Percentiles rank a stretch among this genome's conserved stretches.
phyloP scores from a whole-genome alignment of 2,329 filamentous ascomycete genomes.

The Bipolaris cookei region DNA sequence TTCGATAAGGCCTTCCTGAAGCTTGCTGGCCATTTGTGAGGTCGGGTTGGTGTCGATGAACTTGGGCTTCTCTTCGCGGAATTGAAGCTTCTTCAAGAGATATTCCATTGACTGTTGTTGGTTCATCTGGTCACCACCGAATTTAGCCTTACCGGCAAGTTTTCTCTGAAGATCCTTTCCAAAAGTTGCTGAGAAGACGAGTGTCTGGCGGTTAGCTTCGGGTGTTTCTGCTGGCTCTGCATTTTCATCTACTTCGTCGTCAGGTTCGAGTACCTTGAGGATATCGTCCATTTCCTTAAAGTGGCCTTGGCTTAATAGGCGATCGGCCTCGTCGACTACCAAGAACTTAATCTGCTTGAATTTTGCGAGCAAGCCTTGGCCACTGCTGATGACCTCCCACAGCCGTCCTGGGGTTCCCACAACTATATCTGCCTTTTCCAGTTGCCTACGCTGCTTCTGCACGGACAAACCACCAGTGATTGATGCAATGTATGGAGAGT shows the following conservation, averaged over 20 bases:
- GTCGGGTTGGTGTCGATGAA: constrained; percentile 92
- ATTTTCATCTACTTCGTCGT: constrained; percentile 58
- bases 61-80: constrained; percentile 80
- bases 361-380: constrained; percentile 69
- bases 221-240: constrained; percentile 14
- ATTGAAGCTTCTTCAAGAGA: constrained; percentile 86
- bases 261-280: constrained; percentile 75
- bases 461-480: constrained; percentile 91
- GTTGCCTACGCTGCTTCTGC: constrained; percentile 89
- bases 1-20: constrained; percentile 90
- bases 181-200: constrained; percentile 97
- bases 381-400: constrained; percentile 90
- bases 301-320: constrained; percentile 87
- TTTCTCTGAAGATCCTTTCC: constrained; percentile 91
- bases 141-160: constrained; percentile 70
- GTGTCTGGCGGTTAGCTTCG: constrained; percentile 71
- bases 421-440: constrained; percentile 87
- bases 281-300: constrained; percentile 96
- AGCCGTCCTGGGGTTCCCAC: constrained; percentile 89
- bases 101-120: constrained; percentile 90
- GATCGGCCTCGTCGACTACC: constrained; percentile 92
- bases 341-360: constrained; percentile 80
- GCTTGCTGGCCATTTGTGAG: constrained; percentile 82
- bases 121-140: constrained; percentile 62
- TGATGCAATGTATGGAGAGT: constrained; percentile 70